Evolutionary conservation across 2,329 filamentous ascomycete species (phyloP), one percentile per base, ranked within the genome.

Genomic region (Lasiodiplodia gonubiensis): DNA sequence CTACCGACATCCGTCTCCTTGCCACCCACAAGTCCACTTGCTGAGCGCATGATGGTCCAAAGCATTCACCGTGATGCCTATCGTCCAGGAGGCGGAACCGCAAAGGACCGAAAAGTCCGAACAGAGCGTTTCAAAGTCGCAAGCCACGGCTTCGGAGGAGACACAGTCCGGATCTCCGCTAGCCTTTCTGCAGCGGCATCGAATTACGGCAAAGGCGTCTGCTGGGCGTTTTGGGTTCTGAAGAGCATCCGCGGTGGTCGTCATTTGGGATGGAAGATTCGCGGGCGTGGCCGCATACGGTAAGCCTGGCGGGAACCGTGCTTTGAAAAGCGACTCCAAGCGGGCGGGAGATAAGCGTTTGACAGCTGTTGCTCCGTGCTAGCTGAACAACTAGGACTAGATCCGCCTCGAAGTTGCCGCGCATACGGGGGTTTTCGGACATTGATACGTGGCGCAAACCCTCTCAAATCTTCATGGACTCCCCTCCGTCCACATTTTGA

Each of bases 71-170:
- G 25, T 18, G 27, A 30, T 51, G n/a, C 16, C 12, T 30, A 46
- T 21, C n/a, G 21, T 63, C 59, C 46, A 63, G 59, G 59, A 35
- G 42, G 27, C 59, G 42, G 42, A 48, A 33, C 39, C 37, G 59
- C 59, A 63, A 63, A 63, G 59, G 46, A 51, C 59, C 59, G 59
- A 42, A 63, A 23, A 21, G 42, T 35, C 55, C 37, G 55, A 21
- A 23, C 37, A 49, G 6, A n/a, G 23, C 12, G 37, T 49, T n/a
- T 33, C 52, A 30, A 10, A 18, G 10, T 16, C 2, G 21, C n/a
- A 23, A 48, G 42, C 25, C 59, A 48, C n/a, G 18, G 12, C 27
- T 23, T 23, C 59, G 42, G 27, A 61, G 37, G 18, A 49, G 33
- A 63, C n/a, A 21, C 30, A 35, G 6, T 12, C n/a, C 21, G 18